Evolutionary conservation across 2,329 filamentous ascomycete species (phyloP).

Genomic region (Aureobasidium subglaciale): DNA sequence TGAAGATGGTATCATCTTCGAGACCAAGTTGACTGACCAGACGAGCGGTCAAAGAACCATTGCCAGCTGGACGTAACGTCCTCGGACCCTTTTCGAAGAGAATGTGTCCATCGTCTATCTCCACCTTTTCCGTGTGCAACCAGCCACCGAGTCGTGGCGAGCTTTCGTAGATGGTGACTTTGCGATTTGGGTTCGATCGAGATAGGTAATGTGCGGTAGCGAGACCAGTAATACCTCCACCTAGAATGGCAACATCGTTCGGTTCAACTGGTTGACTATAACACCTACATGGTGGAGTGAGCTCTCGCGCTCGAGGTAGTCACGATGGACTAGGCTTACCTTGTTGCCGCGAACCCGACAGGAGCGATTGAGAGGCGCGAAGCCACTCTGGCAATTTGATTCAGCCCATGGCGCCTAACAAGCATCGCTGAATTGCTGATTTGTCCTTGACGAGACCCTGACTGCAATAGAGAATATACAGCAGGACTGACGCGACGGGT

Average conservation of each 20-base stretch:
- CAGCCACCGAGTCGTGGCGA: conserved; percentile 69
- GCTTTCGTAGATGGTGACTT: conserved; percentile 77
- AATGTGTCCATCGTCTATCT: conserved; percentile 56
- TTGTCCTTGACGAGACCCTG: neutral
- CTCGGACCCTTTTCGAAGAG: conserved; percentile 80
- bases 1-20: conserved; percentile 49
- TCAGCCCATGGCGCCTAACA: conserved; percentile 13
- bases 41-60: conserved; percentile 61
- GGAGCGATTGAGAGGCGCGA: neutral
- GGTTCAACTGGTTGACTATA: conserved; percentile 15
- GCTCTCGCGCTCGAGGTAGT: neutral
- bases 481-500: neutral
- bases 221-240: conserved; percentile 77
- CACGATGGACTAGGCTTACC: neutral
- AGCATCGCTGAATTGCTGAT: conserved; percentile 7
- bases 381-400: neutral
- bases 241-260: conserved; percentile 58
- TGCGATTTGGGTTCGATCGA: conserved; percentile 57
- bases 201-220: conserved; percentile 70
- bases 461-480: neutral
- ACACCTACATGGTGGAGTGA: neutral
- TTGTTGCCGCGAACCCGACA: neutral
- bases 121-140: conserved; percentile 61
- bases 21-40: conserved; percentile 59
- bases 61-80: conserved; percentile 55